Conservation (phyloP, 2,329 filamentous ascomycete species). For the Sporothrix curviconia region DNA sequence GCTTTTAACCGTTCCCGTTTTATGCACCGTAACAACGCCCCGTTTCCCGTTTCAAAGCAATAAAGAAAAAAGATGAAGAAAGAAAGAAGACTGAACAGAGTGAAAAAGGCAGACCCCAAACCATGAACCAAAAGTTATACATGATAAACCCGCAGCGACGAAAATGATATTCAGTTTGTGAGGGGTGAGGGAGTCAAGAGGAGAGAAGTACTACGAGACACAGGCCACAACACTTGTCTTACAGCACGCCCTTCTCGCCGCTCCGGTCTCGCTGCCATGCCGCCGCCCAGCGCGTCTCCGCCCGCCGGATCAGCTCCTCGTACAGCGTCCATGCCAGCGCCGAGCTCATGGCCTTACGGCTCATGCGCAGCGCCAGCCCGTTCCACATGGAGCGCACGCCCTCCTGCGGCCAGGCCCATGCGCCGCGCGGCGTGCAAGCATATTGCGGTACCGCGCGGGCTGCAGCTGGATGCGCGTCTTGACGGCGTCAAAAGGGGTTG, state of each 20-base stretch:
- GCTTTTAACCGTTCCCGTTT: neutral
- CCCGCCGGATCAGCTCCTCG: constrained; percentile 79
- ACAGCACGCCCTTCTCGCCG: neutral
- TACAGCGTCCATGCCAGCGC: constrained; percentile 98
- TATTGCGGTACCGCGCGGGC: constrained; percentile 74
- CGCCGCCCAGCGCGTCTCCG: constrained; percentile 34
- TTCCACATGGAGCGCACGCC: constrained; percentile 76
- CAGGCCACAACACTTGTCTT: neutral
- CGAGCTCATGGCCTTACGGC: constrained; percentile 83
- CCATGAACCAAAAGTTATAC: too few relatives aligned
- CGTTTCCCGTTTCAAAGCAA: too few relatives aligned
- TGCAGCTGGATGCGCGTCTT: constrained; percentile 93
- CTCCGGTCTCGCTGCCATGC: neutral
- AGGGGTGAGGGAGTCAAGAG: too few relatives aligned
- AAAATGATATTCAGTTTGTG: too few relatives aligned
- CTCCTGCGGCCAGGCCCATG: constrained; percentile 79
- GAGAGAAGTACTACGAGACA: neutral
- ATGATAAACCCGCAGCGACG: too few relatives aligned
- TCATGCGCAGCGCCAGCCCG: constrained; percentile 79
- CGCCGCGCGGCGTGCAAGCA: constrained; percentile 66
- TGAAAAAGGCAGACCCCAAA: neutral
- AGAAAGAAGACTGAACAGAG: neutral
- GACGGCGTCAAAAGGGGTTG: constrained; percentile 92
- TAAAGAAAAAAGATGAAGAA: too few relatives aligned
- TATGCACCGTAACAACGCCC: too few relatives aligned